Evolutionary conservation across 331 rosid species (phyloP), one percentile per base, ranked within the genome.

Genomic region (Pyrus hybrid): DNA sequence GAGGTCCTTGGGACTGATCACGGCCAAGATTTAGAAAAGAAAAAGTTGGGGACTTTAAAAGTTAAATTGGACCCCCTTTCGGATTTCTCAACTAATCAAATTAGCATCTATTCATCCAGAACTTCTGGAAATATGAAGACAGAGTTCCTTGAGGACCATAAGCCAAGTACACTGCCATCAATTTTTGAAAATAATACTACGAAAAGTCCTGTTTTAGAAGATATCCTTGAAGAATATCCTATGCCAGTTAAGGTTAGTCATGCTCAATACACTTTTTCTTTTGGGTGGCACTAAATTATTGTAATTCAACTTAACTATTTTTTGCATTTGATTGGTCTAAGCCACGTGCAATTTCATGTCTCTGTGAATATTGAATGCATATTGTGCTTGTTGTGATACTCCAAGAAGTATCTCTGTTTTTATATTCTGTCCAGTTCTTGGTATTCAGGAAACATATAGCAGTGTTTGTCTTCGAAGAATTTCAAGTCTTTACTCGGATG

Each of bases 241-340:
- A 76, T 74, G 73, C 43, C 76, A 58, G 75, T 88, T 76, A 88
- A 85, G 97, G 99, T 92, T 56, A 81, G 91, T 81, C 25, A 13
- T 69, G 25, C 69, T 79, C 22, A 29, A 67, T 28, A 63, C 61
- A 62, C 51, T 79, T 64, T 68, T 77, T 29, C 54, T 17, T 68
- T 63, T 35, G 20, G 66, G 61, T 60, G 71, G 35, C 29, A 51
- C 21, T 30, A 65, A 20, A 56, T 70, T 70, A 28, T 32, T 75
- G 54, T 29, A 18, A 20, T 69, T 63, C 6, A 30, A 37, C 67
- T 7, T n/a, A 20, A 33, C 25, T 16, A 20, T 54, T 17, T 26
- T 28, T 66, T 61, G 43, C 43, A 13, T 71, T 53, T 13, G 21
- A 17, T 53, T 70, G 28, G n/a, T 5, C 74, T 4, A 29, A 29